Evolutionary conservation across 345 rosid species (phyloP).

Genomic region (Anastatica hierochuntica): DNA sequence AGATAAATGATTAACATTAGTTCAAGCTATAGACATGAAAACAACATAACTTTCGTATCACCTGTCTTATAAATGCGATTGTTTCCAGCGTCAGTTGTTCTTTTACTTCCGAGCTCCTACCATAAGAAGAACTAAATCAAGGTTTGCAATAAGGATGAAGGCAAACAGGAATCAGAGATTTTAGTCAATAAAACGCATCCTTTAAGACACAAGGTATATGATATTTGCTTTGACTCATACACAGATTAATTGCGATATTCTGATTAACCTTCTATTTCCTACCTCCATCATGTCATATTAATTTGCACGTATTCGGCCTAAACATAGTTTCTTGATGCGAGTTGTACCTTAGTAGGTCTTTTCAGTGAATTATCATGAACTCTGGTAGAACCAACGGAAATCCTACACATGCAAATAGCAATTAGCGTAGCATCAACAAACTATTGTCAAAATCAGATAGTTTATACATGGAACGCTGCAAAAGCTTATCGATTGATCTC

Average conservation of each 20-base stretch:
- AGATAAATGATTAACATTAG: slow-evolving; percentile 20
- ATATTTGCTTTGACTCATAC: neutral
- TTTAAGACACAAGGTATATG: neutral
- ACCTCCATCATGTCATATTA: neutral
- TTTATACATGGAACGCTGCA: neutral
- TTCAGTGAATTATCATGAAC: slow-evolving; percentile 26
- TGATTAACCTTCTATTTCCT: neutral
- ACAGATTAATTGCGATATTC: neutral
- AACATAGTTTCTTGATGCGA: neutral
- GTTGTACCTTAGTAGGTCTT: slow-evolving; percentile 38
- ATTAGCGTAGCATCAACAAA: neutral
- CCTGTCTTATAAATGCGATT: slow-evolving; percentile 34
- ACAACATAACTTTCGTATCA: slow-evolving; percentile 22
- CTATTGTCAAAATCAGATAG: neutral
- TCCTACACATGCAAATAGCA: slow-evolving; percentile 28
- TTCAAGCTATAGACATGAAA: slow-evolving; percentile 8
- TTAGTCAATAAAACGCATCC: neutral
- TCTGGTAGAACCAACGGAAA: slow-evolving; percentile 31
- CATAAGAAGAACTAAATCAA: neutral
- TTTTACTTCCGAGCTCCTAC: slow-evolving; percentile 38
- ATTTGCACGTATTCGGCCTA: neutral
- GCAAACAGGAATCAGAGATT: neutral
- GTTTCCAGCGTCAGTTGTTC: slow-evolving; percentile 19
- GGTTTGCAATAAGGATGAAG: slow-evolving; percentile 13
- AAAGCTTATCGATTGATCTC: neutral